Evolutionary conservation across 1,284 basidiomycete species (phyloP).

Genomic region (Ganoderma sinense): DNA sequence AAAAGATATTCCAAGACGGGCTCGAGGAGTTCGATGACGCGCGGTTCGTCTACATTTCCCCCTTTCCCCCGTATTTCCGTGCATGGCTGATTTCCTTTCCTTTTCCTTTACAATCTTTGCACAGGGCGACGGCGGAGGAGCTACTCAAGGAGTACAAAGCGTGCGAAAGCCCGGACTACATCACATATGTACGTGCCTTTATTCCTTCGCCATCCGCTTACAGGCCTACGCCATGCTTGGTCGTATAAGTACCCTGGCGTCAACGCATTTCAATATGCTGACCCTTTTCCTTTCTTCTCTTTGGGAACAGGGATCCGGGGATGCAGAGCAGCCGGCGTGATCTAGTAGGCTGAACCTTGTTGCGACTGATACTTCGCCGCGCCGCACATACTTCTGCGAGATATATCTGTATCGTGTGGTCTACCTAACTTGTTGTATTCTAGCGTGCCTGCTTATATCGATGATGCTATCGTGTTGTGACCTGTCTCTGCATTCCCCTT

Average conservation of each 20-base stretch:
- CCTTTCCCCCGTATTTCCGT: background rate
- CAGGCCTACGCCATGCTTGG: background rate
- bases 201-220: background rate
- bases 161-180: slow-evolving; percentile 92
- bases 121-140: slow-evolving; percentile 85
- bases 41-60: slow-evolving; percentile 56
- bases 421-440: slow-evolving; percentile 27
- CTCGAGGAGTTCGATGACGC: slow-evolving; percentile 96
- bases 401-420: slow-evolving; percentile 16
- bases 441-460: slow-evolving; percentile 15
- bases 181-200: slow-evolving; percentile 69
- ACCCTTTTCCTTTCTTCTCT: background rate
- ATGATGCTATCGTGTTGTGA: slow-evolving; percentile 12
- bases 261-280: background rate
- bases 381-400: background rate
- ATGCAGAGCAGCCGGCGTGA: slow-evolving; percentile 30
- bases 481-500: background rate
- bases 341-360: background rate
- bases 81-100: background rate
- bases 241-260: background rate
- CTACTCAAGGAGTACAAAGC: slow-evolving; percentile 92
- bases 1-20: slow-evolving; percentile 91
- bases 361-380: background rate
- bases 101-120: background rate
- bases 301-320: slow-evolving; percentile 32